Evolutionary conservation across 2,329 filamentous ascomycete species (phyloP).

Genomic region (Cercospora sp.): DNA sequence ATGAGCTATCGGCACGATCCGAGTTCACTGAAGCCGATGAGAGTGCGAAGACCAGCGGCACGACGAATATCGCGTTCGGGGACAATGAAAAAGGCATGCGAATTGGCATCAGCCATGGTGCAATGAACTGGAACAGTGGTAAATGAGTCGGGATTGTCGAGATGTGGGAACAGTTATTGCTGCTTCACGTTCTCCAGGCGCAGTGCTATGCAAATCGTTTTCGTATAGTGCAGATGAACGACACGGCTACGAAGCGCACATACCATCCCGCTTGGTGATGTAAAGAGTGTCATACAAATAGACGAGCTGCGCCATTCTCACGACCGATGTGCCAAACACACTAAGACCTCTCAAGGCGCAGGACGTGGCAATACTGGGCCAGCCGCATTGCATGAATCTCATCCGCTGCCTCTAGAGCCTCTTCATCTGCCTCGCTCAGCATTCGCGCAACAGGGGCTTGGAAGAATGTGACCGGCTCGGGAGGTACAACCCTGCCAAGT

Average conservation of each 20-base stretch:
- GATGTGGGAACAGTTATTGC: background rate
- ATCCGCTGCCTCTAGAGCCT: background rate
- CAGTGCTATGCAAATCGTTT: background rate
- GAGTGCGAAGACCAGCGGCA: constrained; percentile 4
- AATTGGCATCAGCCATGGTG: too few relatives aligned
- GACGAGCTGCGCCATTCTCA: background rate
- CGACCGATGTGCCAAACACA: background rate
- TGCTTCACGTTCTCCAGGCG: background rate
- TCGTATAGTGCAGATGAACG: background rate
- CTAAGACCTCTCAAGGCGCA: background rate
- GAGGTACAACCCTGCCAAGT: background rate
- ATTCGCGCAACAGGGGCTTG: background rate
- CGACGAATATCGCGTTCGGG: constrained; percentile 22
- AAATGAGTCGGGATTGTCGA: background rate
- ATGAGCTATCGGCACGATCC: background rate
- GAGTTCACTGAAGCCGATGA: background rate
- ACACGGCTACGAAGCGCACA: background rate
- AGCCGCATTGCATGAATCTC: background rate
- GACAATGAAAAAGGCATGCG: too few relatives aligned
- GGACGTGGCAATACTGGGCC: background rate
- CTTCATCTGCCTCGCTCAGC: background rate
- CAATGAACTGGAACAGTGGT: background rate
- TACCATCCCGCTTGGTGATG: background rate
- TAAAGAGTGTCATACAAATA: background rate
- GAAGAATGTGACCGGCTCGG: background rate